These are phyloP conservation scores for Ananas comosus DNA, from an alignment of 176 grass and related monocot genomes.

Conservation along the genomic window DNA sequence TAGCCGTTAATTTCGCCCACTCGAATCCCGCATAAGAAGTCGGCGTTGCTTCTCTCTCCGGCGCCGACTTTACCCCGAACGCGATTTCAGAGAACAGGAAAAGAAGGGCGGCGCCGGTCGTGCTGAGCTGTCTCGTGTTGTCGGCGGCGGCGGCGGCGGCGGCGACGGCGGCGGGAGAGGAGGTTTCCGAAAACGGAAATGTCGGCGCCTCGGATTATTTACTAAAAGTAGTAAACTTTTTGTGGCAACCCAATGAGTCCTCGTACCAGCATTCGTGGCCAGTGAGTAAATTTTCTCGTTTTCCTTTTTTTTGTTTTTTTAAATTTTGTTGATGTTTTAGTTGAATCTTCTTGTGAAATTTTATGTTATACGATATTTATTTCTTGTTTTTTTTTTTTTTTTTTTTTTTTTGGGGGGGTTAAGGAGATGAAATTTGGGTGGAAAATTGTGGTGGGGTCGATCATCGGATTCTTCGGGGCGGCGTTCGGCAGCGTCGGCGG, in stretches of 20 bases:
- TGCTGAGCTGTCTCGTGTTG: background rate
- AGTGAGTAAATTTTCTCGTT: background rate
- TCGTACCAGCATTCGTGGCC: conserved; percentile 26
- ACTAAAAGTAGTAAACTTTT: conserved; percentile 5
- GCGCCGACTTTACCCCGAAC: too few relatives aligned
- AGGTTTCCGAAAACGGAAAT: background rate
- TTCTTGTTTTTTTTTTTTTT: background rate
- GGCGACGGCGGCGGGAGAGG: background rate
- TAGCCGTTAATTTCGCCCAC: too few relatives aligned
- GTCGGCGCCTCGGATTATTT: background rate
- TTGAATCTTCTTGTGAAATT: background rate
- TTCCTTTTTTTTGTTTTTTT: background rate
- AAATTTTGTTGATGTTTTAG: background rate
- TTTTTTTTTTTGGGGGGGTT: background rate
- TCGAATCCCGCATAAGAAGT: too few relatives aligned
- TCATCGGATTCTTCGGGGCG: conserved; percentile 18
- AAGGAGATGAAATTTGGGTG: conserved; percentile 28
- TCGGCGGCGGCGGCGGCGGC: background rate
- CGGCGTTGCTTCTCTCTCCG: too few relatives aligned
- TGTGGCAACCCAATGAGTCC: conserved; percentile 10
- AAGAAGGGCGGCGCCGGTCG: background rate
- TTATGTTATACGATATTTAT: background rate
- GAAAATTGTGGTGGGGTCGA: conserved; percentile 15
- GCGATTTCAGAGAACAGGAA: too few relatives aligned
- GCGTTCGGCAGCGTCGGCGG: conserved; percentile 27